Percentiles rank a stretch among this genome's conserved stretches.
Conservation (phyloP, 192 early-diverging fungal species). For the Gonapodya prolifera region DNA sequence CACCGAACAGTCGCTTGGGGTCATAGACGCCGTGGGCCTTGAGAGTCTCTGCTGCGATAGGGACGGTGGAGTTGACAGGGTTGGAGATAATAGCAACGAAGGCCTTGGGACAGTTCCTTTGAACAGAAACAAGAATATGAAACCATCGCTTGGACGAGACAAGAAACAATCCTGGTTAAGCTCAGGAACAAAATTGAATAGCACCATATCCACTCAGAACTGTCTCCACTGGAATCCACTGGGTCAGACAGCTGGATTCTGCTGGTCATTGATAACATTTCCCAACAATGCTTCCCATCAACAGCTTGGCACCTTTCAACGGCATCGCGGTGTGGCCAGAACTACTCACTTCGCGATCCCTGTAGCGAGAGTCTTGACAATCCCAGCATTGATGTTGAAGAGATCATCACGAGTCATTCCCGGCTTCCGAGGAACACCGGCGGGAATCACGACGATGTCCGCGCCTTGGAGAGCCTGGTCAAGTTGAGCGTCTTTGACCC, state of each 20-base stretch:
- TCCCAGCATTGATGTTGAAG: slow-evolving; percentile 59
- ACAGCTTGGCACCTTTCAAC: too few species aligned
- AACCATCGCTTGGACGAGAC: neutral
- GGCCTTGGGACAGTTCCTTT: slow-evolving; percentile 46
- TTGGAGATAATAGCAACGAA: slow-evolving; percentile 52
- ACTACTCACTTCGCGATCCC: slow-evolving; percentile 38
- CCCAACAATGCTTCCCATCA: too few species aligned
- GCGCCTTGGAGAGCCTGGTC: slow-evolving; percentile 32
- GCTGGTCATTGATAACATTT: too few species aligned
- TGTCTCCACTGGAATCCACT: too few species aligned
- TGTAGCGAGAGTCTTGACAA: slow-evolving; percentile 39
- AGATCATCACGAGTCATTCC: slow-evolving; percentile 61
- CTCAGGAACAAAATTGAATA: too few species aligned
- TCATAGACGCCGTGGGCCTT: slow-evolving; percentile 43
- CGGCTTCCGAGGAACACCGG: slow-evolving; percentile 52
- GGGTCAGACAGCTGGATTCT: too few species aligned
- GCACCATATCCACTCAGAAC: too few species aligned
- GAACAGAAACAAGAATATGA: slow-evolving; percentile 2
- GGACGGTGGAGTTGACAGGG: slow-evolving; percentile 57
- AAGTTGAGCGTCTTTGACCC: slow-evolving; percentile 35
- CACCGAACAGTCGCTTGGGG: slow-evolving; percentile 48
- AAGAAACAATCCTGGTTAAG: slow-evolving; percentile 1
- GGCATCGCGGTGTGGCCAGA: too few species aligned
- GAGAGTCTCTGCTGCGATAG: slow-evolving; percentile 49
- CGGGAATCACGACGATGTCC: slow-evolving; percentile 48